These are phyloP conservation scores for Nothophoma quercina DNA, from an alignment of 2,329 filamentous ascomycete species.

Conservation along the genomic window DNA sequence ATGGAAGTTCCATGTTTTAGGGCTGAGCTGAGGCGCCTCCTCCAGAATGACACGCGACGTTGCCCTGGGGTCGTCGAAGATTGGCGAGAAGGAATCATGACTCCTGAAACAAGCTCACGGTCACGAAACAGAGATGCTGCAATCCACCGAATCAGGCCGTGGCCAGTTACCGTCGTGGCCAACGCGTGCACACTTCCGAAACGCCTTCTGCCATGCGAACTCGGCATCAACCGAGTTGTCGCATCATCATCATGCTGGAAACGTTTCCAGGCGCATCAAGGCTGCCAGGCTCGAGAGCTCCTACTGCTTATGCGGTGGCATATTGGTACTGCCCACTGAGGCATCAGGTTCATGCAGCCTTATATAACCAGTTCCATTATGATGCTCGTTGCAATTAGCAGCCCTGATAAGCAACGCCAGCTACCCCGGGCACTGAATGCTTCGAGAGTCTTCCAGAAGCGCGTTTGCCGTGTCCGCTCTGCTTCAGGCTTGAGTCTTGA, in stretches of 20 bases:
- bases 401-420: conserved; percentile 4
- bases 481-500: conserved; percentile 2
- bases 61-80: conserved; percentile 23
- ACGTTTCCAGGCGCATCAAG: conserved; percentile 3
- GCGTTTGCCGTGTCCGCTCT: conserved; percentile 5
- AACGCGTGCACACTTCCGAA: conserved; percentile 23
- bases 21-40: conserved; percentile 18
- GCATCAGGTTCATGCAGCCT: conserved; percentile 6
- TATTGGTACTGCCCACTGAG: conserved; percentile 1
- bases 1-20: conserved; percentile 17
- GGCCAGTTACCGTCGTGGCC: conserved; percentile 3
- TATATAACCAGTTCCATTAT: conserved; percentile 1
- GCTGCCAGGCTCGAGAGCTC: conserved; percentile 5
- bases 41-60: conserved; percentile 24
- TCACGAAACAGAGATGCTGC: conserved; percentile 34
- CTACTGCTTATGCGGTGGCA: conserved; percentile 8
- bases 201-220: conserved; percentile 24
- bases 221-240: conserved; percentile 21
- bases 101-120: conserved; percentile 30
- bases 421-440: conserved; percentile 14
- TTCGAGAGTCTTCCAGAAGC: conserved; percentile 16
- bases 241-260: conserved; percentile 21
- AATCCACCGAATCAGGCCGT: conserved; percentile 17
- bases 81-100: conserved; percentile 25
- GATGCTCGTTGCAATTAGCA: background rate